Percentiles rank a stretch among this genome's conserved stretches.
Evolutionary conservation across 139 green algal species (phyloP).

Genomic region (Eudorina sp.): DNA sequence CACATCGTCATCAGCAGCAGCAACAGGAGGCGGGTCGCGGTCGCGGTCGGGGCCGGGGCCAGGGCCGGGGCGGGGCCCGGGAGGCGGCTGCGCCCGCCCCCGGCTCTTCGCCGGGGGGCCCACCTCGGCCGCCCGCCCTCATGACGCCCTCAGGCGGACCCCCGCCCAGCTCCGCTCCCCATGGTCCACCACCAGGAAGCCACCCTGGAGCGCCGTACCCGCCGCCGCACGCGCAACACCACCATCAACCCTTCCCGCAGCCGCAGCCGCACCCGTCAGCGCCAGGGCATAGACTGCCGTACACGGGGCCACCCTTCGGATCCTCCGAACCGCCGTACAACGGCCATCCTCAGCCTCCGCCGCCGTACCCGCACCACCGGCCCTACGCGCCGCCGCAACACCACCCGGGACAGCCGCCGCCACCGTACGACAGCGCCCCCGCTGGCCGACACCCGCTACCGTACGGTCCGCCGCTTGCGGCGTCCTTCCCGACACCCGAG

Average conservation of each 20-base stretch:
- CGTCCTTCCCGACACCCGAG: no score
- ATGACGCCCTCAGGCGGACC: conserved; percentile 1
- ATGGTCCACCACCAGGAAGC: background rate
- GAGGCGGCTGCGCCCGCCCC: background rate
- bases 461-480: no score
- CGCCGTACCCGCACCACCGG: background rate
- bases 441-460: background rate
- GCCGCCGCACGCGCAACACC: background rate
- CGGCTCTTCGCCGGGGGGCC: background rate
- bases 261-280: background rate
- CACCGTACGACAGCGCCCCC: background rate
- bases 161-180: background rate
- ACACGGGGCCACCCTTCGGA: background rate
- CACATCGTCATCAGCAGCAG: background rate
- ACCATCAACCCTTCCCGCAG: background rate
- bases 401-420: background rate
- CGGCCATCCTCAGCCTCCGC: background rate
- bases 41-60: background rate
- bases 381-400: background rate
- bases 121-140: no score
- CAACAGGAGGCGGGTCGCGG: background rate
- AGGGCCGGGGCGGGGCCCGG: background rate
- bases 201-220: background rate
- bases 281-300: no score
- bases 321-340: background rate